Evolutionary conservation across 148 eudicot species (phyloP).

Genomic region (Nepenthes mirabilis): DNA sequence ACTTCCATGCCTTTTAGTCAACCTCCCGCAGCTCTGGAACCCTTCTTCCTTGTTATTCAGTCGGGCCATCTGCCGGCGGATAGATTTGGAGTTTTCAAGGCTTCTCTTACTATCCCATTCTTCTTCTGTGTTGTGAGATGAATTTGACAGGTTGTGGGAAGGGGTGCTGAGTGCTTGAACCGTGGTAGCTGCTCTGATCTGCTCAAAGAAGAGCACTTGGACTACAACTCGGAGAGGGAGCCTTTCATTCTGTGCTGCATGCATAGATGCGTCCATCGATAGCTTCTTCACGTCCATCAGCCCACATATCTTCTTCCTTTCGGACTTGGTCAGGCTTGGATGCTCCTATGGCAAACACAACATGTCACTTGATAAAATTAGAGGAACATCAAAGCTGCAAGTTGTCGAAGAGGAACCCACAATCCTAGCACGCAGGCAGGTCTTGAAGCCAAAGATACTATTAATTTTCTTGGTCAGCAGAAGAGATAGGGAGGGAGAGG

Average conservation of each 20-base stretch:
- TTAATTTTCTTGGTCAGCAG: too few species aligned
- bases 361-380: neutral
- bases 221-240: constrained; percentile 80
- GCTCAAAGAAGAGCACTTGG: constrained; percentile 71
- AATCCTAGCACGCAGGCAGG: too few species aligned
- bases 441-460: too few species aligned
- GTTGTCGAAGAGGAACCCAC: neutral
- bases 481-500: too few species aligned
- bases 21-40: constrained; percentile 20
- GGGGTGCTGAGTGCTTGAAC: constrained; percentile 17
- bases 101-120: constrained; percentile 30
- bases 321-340: constrained; percentile 42
- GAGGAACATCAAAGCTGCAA: neutral
- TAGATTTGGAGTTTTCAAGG: constrained; percentile 30
- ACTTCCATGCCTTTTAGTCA: constrained; percentile 24
- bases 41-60: constrained; percentile 30
- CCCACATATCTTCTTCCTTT: constrained; percentile 59
- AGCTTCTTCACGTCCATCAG: constrained; percentile 67
- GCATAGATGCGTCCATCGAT: constrained; percentile 52
- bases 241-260: constrained; percentile 77
- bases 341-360: constrained; percentile 37
- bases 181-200: constrained; percentile 39
- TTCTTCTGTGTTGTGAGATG: constrained; percentile 28
- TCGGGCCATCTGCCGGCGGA: constrained; percentile 38
- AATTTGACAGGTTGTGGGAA: constrained; percentile 20